Conservation (phyloP, 2,329 filamentous ascomycete genomes). For the Lithohypha guttulata region DNA sequence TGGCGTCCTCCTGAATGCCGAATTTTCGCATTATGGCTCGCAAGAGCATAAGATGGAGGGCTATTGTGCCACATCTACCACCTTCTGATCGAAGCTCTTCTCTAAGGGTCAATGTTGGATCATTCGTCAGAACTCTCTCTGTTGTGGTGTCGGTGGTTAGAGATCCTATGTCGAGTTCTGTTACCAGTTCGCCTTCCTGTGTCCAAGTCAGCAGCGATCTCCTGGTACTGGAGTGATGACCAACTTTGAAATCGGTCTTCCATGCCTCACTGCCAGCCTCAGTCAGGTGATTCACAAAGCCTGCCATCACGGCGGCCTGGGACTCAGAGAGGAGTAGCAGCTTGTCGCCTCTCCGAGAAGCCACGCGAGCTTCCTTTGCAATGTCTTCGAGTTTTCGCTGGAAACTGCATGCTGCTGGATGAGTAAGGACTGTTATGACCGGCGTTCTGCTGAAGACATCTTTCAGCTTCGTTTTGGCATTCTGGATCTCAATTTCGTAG, state of each 20-base stretch:
- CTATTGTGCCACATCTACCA: constrained; percentile 5
- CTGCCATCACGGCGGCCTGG: not conserved
- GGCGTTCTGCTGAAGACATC: too few relatives aligned
- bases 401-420: not conserved
- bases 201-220: not conserved
- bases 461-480: not conserved
- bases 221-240: not conserved
- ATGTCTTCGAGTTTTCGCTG: too few relatives aligned
- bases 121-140: not conserved
- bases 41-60: not conserved
- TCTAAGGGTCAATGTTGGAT: not conserved
- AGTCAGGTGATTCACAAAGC: not conserved
- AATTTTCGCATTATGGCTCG: not conserved
- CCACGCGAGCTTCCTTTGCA: not conserved
- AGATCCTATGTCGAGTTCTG: constrained; percentile 1
- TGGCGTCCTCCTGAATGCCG: not conserved
- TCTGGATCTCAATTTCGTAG: not conserved
- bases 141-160: not conserved
- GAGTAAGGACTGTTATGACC: not conserved
- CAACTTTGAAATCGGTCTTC: not conserved
- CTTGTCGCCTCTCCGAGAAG: not conserved
- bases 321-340: not conserved
- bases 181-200: not conserved
- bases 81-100: not conserved
- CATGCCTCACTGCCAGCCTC: not conserved